A percentile compares a stretch with the other conserved stretches of the same genome.
Conservation (phyloP, 176 grass and related monocot species). For the Neostapfia colusana region DNA sequence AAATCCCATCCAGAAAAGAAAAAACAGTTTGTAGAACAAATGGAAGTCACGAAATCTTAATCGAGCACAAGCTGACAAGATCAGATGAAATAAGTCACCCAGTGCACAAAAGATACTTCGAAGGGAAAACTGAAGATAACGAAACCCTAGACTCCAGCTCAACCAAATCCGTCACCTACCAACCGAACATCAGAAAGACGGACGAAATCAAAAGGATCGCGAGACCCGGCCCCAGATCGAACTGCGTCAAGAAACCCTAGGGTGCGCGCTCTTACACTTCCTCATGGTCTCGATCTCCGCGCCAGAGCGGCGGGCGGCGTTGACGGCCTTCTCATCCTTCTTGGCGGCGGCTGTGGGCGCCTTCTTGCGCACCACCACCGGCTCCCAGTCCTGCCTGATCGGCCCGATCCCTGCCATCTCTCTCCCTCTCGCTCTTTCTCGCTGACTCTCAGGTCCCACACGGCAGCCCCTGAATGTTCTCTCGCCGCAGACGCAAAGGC, state of each 20-base stretch:
- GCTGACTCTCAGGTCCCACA: background rate
- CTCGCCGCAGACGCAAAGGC: background rate
- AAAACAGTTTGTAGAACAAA: background rate
- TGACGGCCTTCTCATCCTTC: slow-evolving; percentile 88
- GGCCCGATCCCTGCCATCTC: slow-evolving; percentile 66
- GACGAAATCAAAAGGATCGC: background rate
- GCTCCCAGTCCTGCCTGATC: slow-evolving; percentile 82
- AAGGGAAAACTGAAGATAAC: background rate
- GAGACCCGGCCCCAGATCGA: background rate
- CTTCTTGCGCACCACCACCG: slow-evolving; percentile 83
- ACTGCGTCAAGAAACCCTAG: background rate
- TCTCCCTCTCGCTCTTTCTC: background rate
- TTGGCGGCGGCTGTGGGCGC: slow-evolving; percentile 59
- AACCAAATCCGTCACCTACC: background rate
- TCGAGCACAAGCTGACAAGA: background rate
- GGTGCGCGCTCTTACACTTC: slow-evolving; percentile 47
- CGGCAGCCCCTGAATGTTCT: background rate
- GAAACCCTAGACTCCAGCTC: background rate
- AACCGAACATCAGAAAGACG: background rate
- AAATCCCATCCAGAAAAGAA: background rate
- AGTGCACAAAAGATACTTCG: background rate
- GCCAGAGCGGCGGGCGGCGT: slow-evolving; percentile 74
- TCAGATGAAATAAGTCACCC: background rate
- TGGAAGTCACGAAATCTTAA: background rate
- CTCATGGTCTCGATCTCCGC: slow-evolving; percentile 75